phyloP scores from a whole-genome alignment of 1,284 basidiomycete genomes.

The Leccinum discolor region DNA sequence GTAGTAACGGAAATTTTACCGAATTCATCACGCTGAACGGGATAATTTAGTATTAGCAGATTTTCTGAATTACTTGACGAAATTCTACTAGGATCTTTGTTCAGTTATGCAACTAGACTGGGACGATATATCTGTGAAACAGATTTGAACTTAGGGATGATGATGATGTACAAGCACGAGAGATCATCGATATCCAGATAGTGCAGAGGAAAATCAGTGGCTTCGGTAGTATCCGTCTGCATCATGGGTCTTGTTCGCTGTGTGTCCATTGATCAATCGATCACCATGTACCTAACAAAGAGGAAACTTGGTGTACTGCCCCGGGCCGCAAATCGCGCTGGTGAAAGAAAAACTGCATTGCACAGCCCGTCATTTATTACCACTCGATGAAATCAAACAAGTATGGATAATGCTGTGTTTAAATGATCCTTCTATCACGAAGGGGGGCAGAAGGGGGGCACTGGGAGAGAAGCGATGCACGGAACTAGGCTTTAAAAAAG shows the following conservation, averaged over 20 bases:
- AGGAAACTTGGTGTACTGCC: not conserved
- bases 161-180: not conserved
- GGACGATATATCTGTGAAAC: not conserved
- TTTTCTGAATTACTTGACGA: not conserved
- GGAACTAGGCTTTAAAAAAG: not conserved
- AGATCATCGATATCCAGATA: not conserved
- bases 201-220: not conserved
- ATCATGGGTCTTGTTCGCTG: not conserved
- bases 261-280: not conserved
- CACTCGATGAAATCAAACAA: not conserved
- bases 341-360: not conserved
- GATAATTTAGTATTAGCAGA: not conserved
- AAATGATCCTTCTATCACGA: not conserved
- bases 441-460: not conserved
- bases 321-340: not conserved
- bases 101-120: not conserved
- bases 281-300: not conserved
- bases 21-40: not conserved
- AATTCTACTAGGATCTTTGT: not conserved
- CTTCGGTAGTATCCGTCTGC: not conserved
- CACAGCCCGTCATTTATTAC: not conserved
- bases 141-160: not conserved
- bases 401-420: not conserved
- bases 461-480: not conserved
- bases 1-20: not conserved